Evolutionary conservation across 2,329 filamentous ascomycete species (phyloP), one percentile per base, ranked within the genome.

Genomic region (Clonostachys byssicola): DNA sequence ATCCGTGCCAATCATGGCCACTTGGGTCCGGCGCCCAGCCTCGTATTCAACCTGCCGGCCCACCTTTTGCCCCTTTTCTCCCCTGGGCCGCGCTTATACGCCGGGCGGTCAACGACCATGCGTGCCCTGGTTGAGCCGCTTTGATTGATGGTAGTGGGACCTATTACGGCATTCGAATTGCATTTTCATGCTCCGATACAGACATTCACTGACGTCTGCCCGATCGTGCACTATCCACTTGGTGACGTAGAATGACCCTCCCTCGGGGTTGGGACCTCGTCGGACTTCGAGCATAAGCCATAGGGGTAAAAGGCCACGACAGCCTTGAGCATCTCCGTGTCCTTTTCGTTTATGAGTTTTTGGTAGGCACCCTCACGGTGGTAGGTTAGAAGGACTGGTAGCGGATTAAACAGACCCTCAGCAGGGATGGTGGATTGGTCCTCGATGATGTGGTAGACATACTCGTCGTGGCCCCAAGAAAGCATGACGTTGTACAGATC

Each of bases 321-420:
- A 8, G 89, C 89, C 60, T 81, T 80, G 56, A 95, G 71, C 85
- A 95, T 91, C 57, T 78, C 77, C 65, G 85, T 71, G 58, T 96
- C 91, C 62, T 91, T 86, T 50, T 86, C 83, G 63, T 85, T 79
- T 90, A 95, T 95, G 65, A 95, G 79, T 67, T 89, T 82, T 50
- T 69, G 67, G 70, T 96, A 96, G 6, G 88, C 90, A 46, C 85
- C 86, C 64, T 86, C 85, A 51, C 77, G 81, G 70, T 95, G 91
- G 91, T 90, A 96, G 14, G 86, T 70, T 96, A 96, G 71, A 95
- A 95, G 6, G 84, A 89, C 71, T 96, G 91, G 70, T 95, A 95
- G 47, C 91, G 77, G 64, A 96, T 94, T 95, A 51, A 90, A 91
- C 10, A 96, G 77, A 0, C 86, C 88, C 76, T 95, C 90, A 42